phyloP scores from a whole-genome alignment of 176 grass and related monocot species.

The Paspalum notatum region DNA sequence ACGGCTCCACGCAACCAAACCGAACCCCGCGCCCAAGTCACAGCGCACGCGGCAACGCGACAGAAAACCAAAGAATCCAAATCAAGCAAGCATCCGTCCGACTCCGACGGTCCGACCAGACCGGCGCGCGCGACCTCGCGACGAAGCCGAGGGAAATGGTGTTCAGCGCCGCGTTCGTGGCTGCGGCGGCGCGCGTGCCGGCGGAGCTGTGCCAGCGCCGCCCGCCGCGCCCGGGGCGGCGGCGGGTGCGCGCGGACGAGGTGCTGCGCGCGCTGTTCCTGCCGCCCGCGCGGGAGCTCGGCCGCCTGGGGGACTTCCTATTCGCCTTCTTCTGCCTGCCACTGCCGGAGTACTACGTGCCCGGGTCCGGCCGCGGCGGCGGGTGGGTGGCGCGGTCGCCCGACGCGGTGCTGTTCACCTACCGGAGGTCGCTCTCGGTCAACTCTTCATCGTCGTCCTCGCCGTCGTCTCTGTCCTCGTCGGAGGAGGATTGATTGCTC shows the following conservation, averaged over 20 bases:
- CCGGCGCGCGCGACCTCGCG: neutral
- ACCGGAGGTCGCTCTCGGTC: conserved; percentile 40
- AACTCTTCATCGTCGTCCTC: neutral
- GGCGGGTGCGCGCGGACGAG: conserved; percentile 53
- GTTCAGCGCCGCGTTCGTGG: conserved; percentile 49
- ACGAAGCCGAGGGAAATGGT: conserved; percentile 26
- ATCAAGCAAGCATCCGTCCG: neutral
- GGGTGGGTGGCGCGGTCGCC: conserved; percentile 29
- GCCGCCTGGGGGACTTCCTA: conserved; percentile 41
- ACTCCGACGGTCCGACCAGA: neutral
- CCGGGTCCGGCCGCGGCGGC: conserved; percentile 33
- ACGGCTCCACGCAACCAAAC: conserved; percentile 23
- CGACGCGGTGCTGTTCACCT: conserved; percentile 30
- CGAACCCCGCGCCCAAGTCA: neutral
- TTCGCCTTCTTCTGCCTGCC: conserved; percentile 60
- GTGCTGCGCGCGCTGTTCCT: conserved; percentile 54
- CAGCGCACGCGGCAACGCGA: neutral
- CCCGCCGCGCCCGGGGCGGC: conserved; percentile 8
- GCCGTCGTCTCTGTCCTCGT: neutral
- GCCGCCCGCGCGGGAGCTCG: conserved; percentile 43
- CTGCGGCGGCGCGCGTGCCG: conserved; percentile 36
- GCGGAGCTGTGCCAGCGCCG: conserved; percentile 54
- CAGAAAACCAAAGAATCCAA: neutral
- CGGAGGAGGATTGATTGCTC: neutral
- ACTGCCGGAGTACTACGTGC: conserved; percentile 47